Base-by-base conservation (phyloP, 441 rosid genomes). In the Eutrema salsugineum region DNA sequence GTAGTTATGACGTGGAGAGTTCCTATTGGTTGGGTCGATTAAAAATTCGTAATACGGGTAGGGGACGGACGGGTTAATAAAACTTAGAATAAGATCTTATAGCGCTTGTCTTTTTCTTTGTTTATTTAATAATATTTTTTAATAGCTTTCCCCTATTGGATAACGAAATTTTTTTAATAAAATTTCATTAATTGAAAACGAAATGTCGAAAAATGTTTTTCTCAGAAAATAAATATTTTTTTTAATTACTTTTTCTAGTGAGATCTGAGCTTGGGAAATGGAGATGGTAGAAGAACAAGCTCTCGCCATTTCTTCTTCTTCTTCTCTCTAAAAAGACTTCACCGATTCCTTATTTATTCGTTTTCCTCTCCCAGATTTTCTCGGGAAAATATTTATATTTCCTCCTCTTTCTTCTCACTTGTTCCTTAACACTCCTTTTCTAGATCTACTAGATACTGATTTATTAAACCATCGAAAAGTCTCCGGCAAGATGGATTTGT, bases 241-340 rank as follows among this genome's bases (percentile, higher is more conserved):
- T n/a, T n/a, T 60, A 63, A 75, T 39, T 66, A 80, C 79, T 80
- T 82, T 55, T 67, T 77, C 49, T 78, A 77, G 53, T 64, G 75
- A 79, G 79, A 77, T 77, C 80, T 71, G 75, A 38, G 78, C 87
- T 78, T 82, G 78, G 84, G 83, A 80, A 82, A 70, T 73, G 76
- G 85, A 83, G 89, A 84, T 66, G 87, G 83, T 79, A 79, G 88
- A 68, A 71, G 81, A 76, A 76, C 76, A 70, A 82, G 84, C 82
- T 73, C 76, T 73, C 80, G 59, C 70, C 70, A 61, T 80, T 59
- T 80, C 75, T 72, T 78, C 64, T 59, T 75, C 69, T 60, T 79
- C 66, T 49, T 76, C 71, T 56, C 67, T 77, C 72, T 75, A 27
- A 69, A 36, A 58, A 57, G 17, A 43, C 33, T 56, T 69, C 58